Evolutionary conservation across 1,139 yeast genomes (phyloP), one percentile per base, ranked within the genome.

Genomic region (Blastobotrys persicus): DNA sequence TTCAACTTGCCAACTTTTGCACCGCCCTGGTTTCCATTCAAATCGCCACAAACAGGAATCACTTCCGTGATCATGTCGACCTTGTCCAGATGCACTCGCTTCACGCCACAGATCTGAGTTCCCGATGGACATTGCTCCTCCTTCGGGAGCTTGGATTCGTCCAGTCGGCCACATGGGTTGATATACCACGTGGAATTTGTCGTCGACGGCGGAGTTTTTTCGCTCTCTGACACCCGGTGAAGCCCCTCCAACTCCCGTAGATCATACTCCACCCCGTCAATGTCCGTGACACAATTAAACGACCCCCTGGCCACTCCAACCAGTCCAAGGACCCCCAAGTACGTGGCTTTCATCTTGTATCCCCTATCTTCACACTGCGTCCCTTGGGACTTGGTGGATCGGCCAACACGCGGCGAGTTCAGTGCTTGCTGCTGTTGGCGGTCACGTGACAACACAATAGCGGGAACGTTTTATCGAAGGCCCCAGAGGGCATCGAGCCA

Each of bases 151-250:
- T 65, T 60, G 14, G 53, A 44, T 41, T 58, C 48, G 38, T 59
- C 62, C 26, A 78, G 66, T 7, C 78, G 70, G 42, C 78, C 81
- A 67, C 95, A 88, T 11, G 88, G 74, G 43, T 88, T 85, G 44
- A 89, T 60, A 60, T 74, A 79, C 91, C 96, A 87, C 2, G 79
- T 74, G 34, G 75, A 68, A 46, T 73, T 75, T 1, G 88, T 80
- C 41, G 68, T 71, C 4, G 91, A 78, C 2, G 98, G 98, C 20
- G 97, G 97, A 12, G 96, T 87, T 44, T 76, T 77, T 41, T 66
- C 70, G 31, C 72, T 59, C 3, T 61, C 49, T 6, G 72, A 61
- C 14, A 72, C 70, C 2, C 68, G 58, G 57, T 79, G 78, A 4
- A 72, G 62, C 2, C 87, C 86, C 43, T 73, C 73, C 40, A 83